phyloP scores from a whole-genome alignment of 2,329 filamentous ascomycete genomes.

The Pseudogymnoascus sp. region DNA sequence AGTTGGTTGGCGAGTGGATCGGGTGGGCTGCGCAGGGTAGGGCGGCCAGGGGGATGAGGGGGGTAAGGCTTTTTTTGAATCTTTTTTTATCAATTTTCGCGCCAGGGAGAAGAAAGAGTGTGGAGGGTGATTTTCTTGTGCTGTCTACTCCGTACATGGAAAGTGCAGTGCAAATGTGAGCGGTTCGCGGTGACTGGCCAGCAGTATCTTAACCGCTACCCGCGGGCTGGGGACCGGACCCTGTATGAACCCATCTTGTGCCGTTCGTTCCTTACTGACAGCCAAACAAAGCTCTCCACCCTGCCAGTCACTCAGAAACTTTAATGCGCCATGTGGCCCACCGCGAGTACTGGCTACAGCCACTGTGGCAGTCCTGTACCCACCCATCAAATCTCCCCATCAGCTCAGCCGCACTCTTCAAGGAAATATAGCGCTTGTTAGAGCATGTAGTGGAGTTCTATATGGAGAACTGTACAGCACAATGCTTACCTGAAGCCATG shows the following conservation, averaged over 20 bases:
- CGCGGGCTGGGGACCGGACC: not conserved
- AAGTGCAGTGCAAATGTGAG: not conserved
- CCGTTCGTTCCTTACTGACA: not conserved
- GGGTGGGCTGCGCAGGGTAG: not conserved
- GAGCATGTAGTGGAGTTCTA: not conserved
- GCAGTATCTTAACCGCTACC: not conserved
- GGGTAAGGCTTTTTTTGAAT: not conserved
- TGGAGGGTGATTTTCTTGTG: not conserved
- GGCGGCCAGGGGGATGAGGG: not conserved
- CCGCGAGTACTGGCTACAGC: not conserved
- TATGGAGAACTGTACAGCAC: not conserved
- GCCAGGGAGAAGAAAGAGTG: not conserved
- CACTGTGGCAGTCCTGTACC: not conserved
- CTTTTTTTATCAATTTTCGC: constrained; percentile 6
- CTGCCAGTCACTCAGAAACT: not conserved
- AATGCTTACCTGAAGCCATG: not conserved
- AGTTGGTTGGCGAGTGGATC: not conserved
- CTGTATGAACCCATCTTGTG: not conserved
- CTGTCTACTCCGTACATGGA: not conserved
- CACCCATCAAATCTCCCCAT: not conserved
- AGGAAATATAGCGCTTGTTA: not conserved
- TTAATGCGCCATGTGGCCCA: not conserved
- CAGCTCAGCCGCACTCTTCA: not conserved
- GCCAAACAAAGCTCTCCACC: not conserved
- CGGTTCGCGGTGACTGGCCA: not conserved